Evolutionary conservation across 192 early-diverging fungal genomes (phyloP).

Genomic region (Allomyces macrogynus): DNA sequence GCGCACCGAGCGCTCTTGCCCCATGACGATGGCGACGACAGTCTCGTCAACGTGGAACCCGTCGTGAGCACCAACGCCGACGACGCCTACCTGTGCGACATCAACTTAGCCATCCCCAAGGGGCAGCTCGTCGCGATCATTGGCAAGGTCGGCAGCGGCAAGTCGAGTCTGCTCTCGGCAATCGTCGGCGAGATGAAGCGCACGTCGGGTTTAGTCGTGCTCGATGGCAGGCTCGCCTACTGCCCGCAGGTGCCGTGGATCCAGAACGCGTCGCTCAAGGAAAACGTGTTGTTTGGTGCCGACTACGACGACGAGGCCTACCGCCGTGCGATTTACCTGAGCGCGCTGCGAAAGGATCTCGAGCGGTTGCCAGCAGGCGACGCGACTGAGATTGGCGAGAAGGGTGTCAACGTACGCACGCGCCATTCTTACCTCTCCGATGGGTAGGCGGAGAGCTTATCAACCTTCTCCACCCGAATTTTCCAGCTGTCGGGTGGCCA

Average conservation of each 20-base stretch:
- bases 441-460: too few species aligned
- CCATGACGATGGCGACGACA: not conserved
- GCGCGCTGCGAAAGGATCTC: conserved; percentile 33
- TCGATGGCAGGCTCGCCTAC: conserved; percentile 42
- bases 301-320: conserved; percentile 30
- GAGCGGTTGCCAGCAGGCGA: conserved; percentile 44
- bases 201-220: conserved; percentile 26
- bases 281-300: conserved; percentile 52
- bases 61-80: not conserved
- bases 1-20: not conserved
- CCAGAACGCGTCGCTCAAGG: conserved; percentile 41
- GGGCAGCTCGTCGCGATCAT: conserved; percentile 55
- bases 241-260: conserved; percentile 76
- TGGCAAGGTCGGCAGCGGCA: conserved; percentile 66
- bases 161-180: conserved; percentile 60
- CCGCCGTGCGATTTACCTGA: conserved; percentile 26
- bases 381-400: conserved; percentile 56
- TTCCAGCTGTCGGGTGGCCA: conserved; percentile 64
- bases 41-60: not conserved
- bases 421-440: too few species aligned
- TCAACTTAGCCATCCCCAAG: conserved; percentile 23
- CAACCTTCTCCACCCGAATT: too few species aligned
- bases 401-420: conserved; percentile 43
- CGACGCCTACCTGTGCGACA: conserved; percentile 9
- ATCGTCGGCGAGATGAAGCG: conserved; percentile 69